Base-by-base conservation (phyloP, 1,284 basidiomycete species). In the Pyrrhoderma noxium region DNA sequence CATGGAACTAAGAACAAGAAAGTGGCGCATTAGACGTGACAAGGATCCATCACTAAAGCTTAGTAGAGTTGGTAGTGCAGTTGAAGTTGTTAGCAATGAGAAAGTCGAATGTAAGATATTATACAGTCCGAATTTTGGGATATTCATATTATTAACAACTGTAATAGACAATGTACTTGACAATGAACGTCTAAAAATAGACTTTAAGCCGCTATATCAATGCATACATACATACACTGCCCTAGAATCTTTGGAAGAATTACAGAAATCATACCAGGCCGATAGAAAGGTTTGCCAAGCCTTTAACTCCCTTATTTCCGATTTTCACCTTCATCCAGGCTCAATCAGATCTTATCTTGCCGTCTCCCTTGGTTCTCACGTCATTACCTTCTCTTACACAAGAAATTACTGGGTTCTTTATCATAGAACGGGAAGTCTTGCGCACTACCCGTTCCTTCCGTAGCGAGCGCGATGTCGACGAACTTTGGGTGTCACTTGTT, bases 371-470 rank as follows among this genome's bases (percentile, higher is more conserved):
- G 50, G 78, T 77, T 35, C 53, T 66, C 34, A 60, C 59, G 34
- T 69, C 67, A n/a, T 67, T 84, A 25, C 69, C 71, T 9, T 76
- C 78, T 21, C 71, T 96, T 16, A 85, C 90, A 37, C 86, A 97
- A 67, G 91, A 98, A 67, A 91, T 98, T 56, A 89, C 94, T n/a
- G 96, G 96, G 0, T 99, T 97, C 70, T 99, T 99, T 71, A 92
- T 99, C 54, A 87, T 99, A 57, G 96, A 99, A 67, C 85, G 82
- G 3, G 88, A 97, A 62, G 94, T 99, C 0, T 76, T 98, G 3
- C 80, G 86, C 58, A 93, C 92, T 0, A 92, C 93, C 4, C 81
- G 79, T 11, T 75, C 73, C 35, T 99, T 99, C 70, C 80, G 96
- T 11, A 89, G 89, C 13, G 82, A 89, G 60, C 76, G 82, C 34